These are phyloP conservation scores for Taphrina communis DNA, from an alignment of 1,139 yeast species.

Conservation along the genomic window DNA sequence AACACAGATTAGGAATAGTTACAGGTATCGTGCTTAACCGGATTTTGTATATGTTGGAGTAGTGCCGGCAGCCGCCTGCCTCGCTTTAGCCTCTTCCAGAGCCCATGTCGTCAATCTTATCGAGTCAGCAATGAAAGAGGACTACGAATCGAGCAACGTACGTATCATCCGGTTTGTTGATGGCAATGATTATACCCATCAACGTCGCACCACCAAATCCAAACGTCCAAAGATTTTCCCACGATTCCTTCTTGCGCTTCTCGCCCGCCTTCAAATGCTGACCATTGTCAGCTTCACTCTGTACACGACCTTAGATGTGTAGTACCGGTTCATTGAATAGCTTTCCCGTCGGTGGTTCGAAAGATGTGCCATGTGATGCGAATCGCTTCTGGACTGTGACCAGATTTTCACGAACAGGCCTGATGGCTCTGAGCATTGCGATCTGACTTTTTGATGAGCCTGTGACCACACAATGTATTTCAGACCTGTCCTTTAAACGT, in stretches of 20 bases:
- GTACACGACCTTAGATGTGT: too few relatives aligned
- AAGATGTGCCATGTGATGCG: slow-evolving; percentile 36
- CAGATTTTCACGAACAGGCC: slow-evolving; percentile 6
- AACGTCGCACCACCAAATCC: slow-evolving; percentile 37
- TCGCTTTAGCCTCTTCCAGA: slow-evolving; percentile 37
- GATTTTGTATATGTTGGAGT: slow-evolving; percentile 37
- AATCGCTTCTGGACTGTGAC: slow-evolving; percentile 16
- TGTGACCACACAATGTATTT: too few relatives aligned
- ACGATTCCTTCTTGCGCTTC: slow-evolving; percentile 31
- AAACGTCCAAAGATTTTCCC: slow-evolving; percentile 37
- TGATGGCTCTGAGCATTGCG: slow-evolving; percentile 4
- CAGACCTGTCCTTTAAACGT: too few relatives aligned
- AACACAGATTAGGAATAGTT: neutral
- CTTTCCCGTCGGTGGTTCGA: slow-evolving; percentile 39
- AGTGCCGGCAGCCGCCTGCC: slow-evolving; percentile 36
- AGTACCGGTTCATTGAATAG: slow-evolving; percentile 40
- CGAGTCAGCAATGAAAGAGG: too few relatives aligned
- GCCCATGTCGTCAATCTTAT: slow-evolving; percentile 38
- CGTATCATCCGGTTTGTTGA: slow-evolving; percentile 36
- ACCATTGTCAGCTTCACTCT: neutral
- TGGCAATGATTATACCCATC: slow-evolving; percentile 16
- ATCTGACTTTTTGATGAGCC: neutral
- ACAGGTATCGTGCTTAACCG: slow-evolving; percentile 2
- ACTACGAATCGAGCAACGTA: neutral
- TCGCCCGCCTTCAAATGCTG: slow-evolving; percentile 28